Base-by-base conservation (phyloP, 2,329 filamentous ascomycete genomes). In the Chaetomium sp. region DNA sequence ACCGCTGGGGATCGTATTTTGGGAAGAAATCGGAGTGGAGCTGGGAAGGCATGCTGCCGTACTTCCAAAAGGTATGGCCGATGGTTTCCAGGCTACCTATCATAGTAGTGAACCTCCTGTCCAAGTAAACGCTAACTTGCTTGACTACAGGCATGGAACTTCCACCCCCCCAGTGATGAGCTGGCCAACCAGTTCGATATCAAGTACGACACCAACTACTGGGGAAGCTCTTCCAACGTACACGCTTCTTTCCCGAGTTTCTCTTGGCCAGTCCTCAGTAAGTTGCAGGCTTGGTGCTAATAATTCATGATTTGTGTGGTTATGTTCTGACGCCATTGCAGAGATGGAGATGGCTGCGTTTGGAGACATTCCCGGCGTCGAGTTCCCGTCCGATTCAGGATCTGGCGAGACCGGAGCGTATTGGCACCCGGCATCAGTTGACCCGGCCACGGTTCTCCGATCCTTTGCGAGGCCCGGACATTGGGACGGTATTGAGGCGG, bases 341-440 rank as follows among this genome's bases (percentile, higher is more conserved):
- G 70, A 69, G 31, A 68, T 63, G n/a, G 65, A 71, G 53, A 67
- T 72, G 49, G 67, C 69, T n/a, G 76, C 77, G 1, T 77, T 77
- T 56, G 68, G 68, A 53, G 75, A 76, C 51, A 73, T 74, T 5
- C 66, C 71, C 2, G 72, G 74, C 2, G 68, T 74, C 13, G 57
- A 70, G 8, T 73, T 67, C 31, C 70, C 73, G 0, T 54, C 56
- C 1, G 73, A 74, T 49, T 72, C 70, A 1, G 73, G 70, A 1
- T 63, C 71, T 4, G 73, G 74, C 21, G 64, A 70, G 2, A 67
- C 70, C 0, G 74, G 74, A 1, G 69, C 72, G 12, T 77, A 74
- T 68, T 71, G 68, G 67, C 65, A 69, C n/a, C 68, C 68, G 3
- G n/a, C 64, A 3, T 71, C 66, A 5, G 64, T 65, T 8, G 65